A percentile compares a stretch with the other conserved stretches of the same genome.
Conservation (phyloP, 2,329 filamentous ascomycete species). For the Pseudocercospora cruenta region DNA sequence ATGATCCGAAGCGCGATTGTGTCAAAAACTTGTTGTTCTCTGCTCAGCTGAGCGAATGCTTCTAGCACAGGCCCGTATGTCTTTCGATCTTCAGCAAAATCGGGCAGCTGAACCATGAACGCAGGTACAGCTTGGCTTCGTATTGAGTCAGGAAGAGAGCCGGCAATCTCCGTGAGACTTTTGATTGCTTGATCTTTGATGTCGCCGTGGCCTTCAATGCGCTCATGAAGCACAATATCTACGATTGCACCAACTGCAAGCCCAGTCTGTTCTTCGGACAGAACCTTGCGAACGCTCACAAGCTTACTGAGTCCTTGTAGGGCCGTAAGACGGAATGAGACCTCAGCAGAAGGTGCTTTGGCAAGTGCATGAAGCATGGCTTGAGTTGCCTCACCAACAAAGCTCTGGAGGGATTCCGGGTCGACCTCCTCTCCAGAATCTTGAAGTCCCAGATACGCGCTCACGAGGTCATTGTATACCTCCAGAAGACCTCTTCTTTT, state of each 20-base stretch:
- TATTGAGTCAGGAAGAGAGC: slow-evolving; percentile 64
- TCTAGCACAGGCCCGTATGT: slow-evolving; percentile 62
- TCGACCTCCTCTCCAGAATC: slow-evolving; percentile 50
- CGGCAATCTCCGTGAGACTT: slow-evolving; percentile 63
- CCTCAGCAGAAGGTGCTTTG: slow-evolving; percentile 51
- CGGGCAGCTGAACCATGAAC: slow-evolving; percentile 67
- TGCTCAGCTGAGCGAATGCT: slow-evolving; percentile 65
- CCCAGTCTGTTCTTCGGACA: slow-evolving; percentile 47
- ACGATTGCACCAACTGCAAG: slow-evolving; percentile 64
- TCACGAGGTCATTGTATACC: slow-evolving; percentile 60
- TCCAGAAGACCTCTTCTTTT: slow-evolving; percentile 67
- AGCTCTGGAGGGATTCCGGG: slow-evolving; percentile 45
- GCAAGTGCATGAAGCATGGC: slow-evolving; percentile 49
- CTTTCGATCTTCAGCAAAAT: slow-evolving; percentile 45
- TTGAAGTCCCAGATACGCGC: slow-evolving; percentile 55
- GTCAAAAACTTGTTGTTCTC: slow-evolving; percentile 65
- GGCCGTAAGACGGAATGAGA: slow-evolving; percentile 53
- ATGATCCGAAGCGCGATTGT: slow-evolving; percentile 65
- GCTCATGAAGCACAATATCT: slow-evolving; percentile 63
- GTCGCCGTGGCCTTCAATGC: slow-evolving; percentile 59
- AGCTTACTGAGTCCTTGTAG: slow-evolving; percentile 50
- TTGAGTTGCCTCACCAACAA: slow-evolving; percentile 46
- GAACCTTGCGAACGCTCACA: slow-evolving; percentile 45
- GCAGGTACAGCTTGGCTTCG: slow-evolving; percentile 68
- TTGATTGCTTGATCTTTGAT: slow-evolving; percentile 62